A percentile compares a stretch with the other conserved stretches of the same genome.
Evolutionary conservation across 805 yeast species (phyloP).

Genomic region (Starmerella floris): DNA sequence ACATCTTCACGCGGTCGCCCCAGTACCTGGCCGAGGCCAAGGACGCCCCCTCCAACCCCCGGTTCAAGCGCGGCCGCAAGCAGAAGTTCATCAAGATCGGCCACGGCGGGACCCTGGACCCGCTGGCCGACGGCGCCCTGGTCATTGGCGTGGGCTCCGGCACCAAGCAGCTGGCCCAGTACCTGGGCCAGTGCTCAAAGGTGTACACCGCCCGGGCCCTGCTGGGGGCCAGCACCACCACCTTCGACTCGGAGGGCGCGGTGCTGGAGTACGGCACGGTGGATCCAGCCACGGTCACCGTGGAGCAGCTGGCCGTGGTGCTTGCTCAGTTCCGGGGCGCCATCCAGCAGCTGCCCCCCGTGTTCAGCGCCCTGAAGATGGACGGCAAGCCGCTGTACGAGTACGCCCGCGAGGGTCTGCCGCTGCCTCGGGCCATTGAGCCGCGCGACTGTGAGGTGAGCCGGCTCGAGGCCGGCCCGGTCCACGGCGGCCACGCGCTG

Average conservation of each 20-base stretch:
- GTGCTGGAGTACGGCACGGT: constrained; percentile 46
- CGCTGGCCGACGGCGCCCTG: constrained; percentile 82
- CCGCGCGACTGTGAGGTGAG: constrained; percentile 59
- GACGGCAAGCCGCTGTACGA: constrained; percentile 89
- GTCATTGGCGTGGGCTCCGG: constrained; percentile 90
- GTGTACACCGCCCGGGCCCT: constrained; percentile 73
- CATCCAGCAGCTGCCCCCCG: constrained; percentile 83
- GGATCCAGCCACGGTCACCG: constrained; percentile 37
- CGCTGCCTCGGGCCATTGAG: constrained; percentile 73
- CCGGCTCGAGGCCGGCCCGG: constrained; percentile 37
- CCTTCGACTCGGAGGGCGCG: constrained; percentile 88
- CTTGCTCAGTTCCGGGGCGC: constrained; percentile 60
- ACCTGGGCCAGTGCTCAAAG: constrained; percentile 61
- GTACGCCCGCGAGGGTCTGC: constrained; percentile 77
- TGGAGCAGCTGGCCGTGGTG: constrained; percentile 37
- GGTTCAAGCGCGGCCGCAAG: constrained; percentile 22
- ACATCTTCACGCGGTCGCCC: constrained; percentile 44
- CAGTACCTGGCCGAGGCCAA: constrained; percentile 34
- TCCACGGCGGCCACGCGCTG: constrained; percentile 25
- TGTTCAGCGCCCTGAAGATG: constrained; percentile 86
- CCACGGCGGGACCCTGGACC: constrained; percentile 96
- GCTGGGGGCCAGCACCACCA: constrained; percentile 80
- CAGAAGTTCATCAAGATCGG: constrained; percentile 59
- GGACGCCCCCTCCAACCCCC: background rate
- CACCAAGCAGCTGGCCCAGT: constrained; percentile 64